These are phyloP conservation scores for Pisolithus microcarpus DNA, from an alignment of 768 basidiomycete species.

Conservation along the genomic window DNA sequence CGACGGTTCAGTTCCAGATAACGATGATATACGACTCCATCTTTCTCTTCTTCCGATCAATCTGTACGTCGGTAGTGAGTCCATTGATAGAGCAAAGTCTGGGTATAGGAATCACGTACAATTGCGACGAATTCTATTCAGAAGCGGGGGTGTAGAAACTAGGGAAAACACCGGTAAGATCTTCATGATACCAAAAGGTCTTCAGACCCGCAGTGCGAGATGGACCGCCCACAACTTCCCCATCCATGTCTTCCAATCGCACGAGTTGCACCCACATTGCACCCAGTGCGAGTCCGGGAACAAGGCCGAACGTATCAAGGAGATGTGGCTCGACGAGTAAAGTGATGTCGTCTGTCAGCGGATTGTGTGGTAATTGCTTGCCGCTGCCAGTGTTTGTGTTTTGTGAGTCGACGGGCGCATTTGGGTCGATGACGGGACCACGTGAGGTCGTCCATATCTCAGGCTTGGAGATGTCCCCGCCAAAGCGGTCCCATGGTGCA, in stretches of 20 bases:
- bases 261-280: conserved; percentile 67
- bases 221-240: neutral
- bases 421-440: conserved; percentile 27
- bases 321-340: conserved; percentile 46
- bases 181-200: conserved; percentile 55
- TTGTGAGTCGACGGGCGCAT: conserved; percentile 2
- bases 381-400: neutral
- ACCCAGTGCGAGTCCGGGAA: conserved; percentile 51
- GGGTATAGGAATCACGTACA: no score
- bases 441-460: conserved; percentile 31
- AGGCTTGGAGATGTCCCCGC: conserved; percentile 32
- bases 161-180: conserved; percentile 44
- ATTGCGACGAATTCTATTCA: no score
- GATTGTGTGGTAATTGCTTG: conserved; percentile 36
- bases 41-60: no score
- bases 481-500: conserved; percentile 46
- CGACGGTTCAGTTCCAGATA: no score
- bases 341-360: conserved; percentile 50
- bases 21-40: no score
- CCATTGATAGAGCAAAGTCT: no score
- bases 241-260: conserved; percentile 25
- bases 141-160: conserved; percentile 38
- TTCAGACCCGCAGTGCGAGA: conserved; percentile 8
- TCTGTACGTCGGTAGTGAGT: no score
- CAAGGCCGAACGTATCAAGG: conserved; percentile 32